Evolutionary conservation across 352 stramenopile species (phyloP).

Genomic region (Globisporangium canariense): DNA sequence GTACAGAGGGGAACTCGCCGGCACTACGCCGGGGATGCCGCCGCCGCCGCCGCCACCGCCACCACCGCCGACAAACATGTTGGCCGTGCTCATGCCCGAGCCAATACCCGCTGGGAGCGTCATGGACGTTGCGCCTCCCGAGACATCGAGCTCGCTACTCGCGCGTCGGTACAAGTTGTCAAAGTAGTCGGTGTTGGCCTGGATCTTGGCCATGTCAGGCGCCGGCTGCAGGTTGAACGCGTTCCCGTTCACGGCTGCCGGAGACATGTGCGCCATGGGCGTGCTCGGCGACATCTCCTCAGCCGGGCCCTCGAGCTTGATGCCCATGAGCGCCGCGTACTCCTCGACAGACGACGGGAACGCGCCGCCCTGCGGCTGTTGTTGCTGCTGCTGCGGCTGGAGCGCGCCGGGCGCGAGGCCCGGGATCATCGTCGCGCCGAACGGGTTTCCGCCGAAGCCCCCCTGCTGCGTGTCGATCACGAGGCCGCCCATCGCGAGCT

Average conservation of each 20-base stretch:
- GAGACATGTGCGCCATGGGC: constrained; percentile 30
- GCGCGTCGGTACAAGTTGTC: constrained; percentile 69
- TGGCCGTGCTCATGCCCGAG: constrained; percentile 47
- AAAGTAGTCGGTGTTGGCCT: constrained; percentile 80
- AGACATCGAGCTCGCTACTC: constrained; percentile 31
- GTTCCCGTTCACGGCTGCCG: constrained; percentile 17
- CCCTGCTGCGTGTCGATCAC: constrained; percentile 22
- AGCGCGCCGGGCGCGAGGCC: constrained; percentile 19
- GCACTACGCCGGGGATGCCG: constrained; percentile 16
- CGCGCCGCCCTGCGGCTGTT: constrained; percentile 18
- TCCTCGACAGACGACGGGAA: constrained; percentile 59
- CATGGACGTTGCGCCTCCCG: constrained; percentile 42
- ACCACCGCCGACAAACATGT: constrained; percentile 28
- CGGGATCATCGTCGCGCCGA: constrained; percentile 49
- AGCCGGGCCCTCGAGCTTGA: constrained; percentile 68
- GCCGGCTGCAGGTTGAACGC: constrained; percentile 33
- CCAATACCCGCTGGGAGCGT: constrained; percentile 64
- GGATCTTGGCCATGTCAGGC: constrained; percentile 62
- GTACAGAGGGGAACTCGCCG: constrained; percentile 34
- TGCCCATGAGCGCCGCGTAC: constrained; percentile 79
- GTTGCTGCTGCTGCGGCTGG: constrained; percentile 24
- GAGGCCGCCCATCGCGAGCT: constrained; percentile 10
- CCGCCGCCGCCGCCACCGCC: background rate
- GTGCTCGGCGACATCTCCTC: constrained; percentile 25
- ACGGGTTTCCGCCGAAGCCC: constrained; percentile 38